Conservation (phyloP, 352 stramenopile genomes). For the Globisporangium middletonii region DNA sequence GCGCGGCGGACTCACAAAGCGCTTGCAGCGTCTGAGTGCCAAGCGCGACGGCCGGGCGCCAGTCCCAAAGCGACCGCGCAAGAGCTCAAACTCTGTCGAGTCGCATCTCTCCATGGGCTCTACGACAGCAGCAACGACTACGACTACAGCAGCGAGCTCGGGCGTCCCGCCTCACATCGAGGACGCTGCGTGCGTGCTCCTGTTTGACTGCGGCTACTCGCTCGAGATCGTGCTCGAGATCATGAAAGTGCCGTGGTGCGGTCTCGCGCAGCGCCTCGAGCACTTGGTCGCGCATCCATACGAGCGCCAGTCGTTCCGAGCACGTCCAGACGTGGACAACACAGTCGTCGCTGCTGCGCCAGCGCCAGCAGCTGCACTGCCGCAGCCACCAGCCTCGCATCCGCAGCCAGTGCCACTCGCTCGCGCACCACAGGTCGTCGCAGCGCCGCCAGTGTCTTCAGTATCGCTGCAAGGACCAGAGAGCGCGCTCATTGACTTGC, state of each 20-base stretch:
- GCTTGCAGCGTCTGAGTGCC: not conserved
- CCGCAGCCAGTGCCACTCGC: not conserved
- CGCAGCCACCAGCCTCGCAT: not conserved
- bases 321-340: not conserved
- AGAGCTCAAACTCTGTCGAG: not conserved
- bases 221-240: not conserved
- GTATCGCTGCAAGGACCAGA: not conserved
- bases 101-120: not conserved
- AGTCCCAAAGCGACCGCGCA: not conserved
- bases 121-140: not conserved
- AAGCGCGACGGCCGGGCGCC: not conserved
- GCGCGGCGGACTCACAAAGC: not conserved
- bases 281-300: not conserved
- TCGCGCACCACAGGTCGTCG: not conserved
- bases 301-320: not conserved
- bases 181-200: not conserved
- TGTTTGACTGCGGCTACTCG: not conserved
- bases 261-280: not conserved
- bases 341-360: not conserved
- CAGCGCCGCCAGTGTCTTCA: not conserved
- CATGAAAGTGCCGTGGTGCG: conserved; percentile 1
- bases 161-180: not conserved
- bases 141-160: not conserved
- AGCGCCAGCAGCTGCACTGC: not conserved
- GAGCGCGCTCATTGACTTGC: not conserved